Percentiles rank a stretch among this genome's conserved stretches.
Conservation (phyloP, 2,329 filamentous ascomycete species). For the Lecanoromycetidae sp. region DNA sequence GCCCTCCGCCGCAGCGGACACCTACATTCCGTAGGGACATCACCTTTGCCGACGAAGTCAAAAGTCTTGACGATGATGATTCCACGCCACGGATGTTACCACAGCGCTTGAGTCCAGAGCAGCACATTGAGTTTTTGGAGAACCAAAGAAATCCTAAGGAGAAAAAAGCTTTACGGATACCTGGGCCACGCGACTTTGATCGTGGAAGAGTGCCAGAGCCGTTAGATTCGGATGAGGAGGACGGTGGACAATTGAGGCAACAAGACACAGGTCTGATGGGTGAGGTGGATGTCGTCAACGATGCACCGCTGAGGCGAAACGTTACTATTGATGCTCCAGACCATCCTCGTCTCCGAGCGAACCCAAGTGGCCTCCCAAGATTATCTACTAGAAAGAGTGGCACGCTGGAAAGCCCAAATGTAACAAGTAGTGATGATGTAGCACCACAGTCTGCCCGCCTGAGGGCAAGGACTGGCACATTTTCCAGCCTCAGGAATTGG, state of each 20-base stretch:
- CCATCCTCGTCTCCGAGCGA: constrained; percentile 28
- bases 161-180: constrained; percentile 69
- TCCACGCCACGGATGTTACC: constrained; percentile 42
- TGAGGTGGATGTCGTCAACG: background rate
- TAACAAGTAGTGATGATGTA: constrained; percentile 7
- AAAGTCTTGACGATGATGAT: constrained; percentile 44
- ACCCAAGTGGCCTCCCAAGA: constrained; percentile 14
- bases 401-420: constrained; percentile 1
- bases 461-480: constrained; percentile 37
- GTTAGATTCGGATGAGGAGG: constrained; percentile 37
- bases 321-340: constrained; percentile 58
- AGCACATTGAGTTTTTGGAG: constrained; percentile 80
- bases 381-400: constrained; percentile 8
- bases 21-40: constrained; percentile 39
- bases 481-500: constrained; percentile 45
- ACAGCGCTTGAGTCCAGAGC: constrained; percentile 48
- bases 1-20: constrained; percentile 12
- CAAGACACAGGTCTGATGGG: constrained; percentile 19
- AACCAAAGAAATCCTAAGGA: constrained; percentile 65
- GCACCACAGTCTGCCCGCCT: constrained; percentile 10
- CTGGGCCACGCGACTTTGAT: constrained; percentile 82
- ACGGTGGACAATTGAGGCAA: constrained; percentile 6
- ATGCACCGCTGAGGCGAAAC: constrained; percentile 30
- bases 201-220: constrained; percentile 59
- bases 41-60: constrained; percentile 57